phyloP scores from a whole-genome alignment of 371 early-diverging fungal species.

The Rhizopus delemar region DNA sequence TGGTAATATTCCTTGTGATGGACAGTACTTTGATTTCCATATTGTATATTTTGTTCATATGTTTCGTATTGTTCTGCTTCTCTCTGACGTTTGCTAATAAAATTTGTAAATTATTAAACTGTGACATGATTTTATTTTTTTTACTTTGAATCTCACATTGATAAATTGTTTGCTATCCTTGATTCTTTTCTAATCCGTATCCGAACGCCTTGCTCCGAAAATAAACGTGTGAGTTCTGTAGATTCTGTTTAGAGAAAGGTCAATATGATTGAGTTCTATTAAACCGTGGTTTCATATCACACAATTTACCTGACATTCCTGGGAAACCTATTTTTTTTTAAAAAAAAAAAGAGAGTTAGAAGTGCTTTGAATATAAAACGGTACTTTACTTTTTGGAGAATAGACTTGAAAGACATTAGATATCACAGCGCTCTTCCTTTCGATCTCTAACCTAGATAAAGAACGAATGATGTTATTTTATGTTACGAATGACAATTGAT shows the following conservation, averaged over 20 bases:
- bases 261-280: too few species aligned
- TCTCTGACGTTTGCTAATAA: conserved; percentile 15
- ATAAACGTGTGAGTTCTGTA: conserved; percentile 31
- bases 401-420: conserved; percentile 40
- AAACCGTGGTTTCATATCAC: too few species aligned
- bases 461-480: not conserved
- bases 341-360: conserved; percentile 54
- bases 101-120: not conserved
- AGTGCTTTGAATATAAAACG: not conserved
- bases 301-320: conserved; percentile 73
- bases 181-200: conserved; percentile 32
- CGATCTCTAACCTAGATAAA: conserved; percentile 29
- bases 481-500: conserved; percentile 4
- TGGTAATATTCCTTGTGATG: not conserved
- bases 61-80: conserved; percentile 3
- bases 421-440: conserved; percentile 29
- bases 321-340: conserved; percentile 68
- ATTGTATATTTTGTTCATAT: not conserved
- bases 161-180: not conserved
- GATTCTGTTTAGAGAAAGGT: conserved; percentile 20
- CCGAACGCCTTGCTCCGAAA: conserved; percentile 38
- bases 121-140: not conserved
- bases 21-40: too few species aligned
- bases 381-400: conserved; percentile 10
- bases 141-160: not conserved